phyloP scores from a whole-genome alignment of 352 stramenopile species.

The Pythium aristosporum region DNA sequence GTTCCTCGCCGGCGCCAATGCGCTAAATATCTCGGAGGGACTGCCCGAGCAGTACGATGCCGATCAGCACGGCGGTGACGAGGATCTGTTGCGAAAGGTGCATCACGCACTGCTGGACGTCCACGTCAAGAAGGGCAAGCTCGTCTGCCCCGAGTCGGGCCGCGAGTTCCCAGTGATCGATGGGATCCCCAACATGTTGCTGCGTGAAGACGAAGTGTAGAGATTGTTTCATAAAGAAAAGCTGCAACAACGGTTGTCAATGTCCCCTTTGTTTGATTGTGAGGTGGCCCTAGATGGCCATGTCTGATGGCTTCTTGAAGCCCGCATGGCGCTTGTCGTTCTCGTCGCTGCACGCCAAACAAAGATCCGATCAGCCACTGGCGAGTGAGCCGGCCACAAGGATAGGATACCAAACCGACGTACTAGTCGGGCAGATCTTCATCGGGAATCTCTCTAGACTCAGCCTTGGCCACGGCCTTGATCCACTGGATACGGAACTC shows the following conservation, averaged over 20 bases:
- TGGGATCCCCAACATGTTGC: constrained; percentile 98
- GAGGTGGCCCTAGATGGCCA: constrained; percentile 43
- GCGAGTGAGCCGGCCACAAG: background rate
- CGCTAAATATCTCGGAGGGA: constrained; percentile 67
- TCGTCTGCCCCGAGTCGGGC: constrained; percentile 96
- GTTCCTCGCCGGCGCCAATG: constrained; percentile 77
- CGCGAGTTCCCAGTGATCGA: constrained; percentile 96
- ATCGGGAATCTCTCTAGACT: constrained; percentile 35
- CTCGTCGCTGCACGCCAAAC: constrained; percentile 28
- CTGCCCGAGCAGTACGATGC: constrained; percentile 55
- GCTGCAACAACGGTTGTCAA: background rate
- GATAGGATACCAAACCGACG: background rate
- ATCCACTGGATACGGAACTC: constrained; percentile 86
- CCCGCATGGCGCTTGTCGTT: constrained; percentile 33
- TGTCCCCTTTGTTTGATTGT: constrained; percentile 2
- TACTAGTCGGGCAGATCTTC: constrained; percentile 22
- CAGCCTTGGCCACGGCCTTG: constrained; percentile 74
- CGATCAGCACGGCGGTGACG: constrained; percentile 44
- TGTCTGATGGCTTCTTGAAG: constrained; percentile 60
- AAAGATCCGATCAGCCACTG: background rate
- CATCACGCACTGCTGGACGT: constrained; percentile 92
- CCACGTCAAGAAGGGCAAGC: constrained; percentile 94
- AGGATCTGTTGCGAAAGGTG: constrained; percentile 81
- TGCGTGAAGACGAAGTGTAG: constrained; percentile 89
- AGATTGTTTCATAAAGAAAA: background rate